Evolutionary conservation across 2,329 filamentous ascomycete genomes (phyloP).

Genomic region (Daldinia sp.): DNA sequence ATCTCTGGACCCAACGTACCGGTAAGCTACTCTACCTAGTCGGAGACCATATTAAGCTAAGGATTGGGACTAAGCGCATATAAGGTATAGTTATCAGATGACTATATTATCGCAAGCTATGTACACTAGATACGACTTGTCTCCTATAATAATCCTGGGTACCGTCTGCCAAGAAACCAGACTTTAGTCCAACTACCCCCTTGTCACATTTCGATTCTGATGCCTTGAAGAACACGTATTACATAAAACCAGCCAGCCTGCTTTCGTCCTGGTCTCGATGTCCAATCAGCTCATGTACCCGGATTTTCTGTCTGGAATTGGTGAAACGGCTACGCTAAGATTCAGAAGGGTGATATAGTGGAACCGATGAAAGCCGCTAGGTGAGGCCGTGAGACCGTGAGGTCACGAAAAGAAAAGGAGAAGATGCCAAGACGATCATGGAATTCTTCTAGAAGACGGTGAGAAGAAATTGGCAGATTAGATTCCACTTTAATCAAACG

Average conservation of each 20-base stretch:
- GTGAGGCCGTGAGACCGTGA: conserved; percentile 17
- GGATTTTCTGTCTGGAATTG: conserved; percentile 7
- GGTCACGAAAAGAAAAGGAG: conserved; percentile 25
- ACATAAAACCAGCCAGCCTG: background rate
- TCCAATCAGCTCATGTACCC: background rate
- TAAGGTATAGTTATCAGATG: conserved; percentile 3
- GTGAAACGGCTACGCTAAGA: conserved; percentile 32
- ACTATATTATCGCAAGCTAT: conserved; percentile 1
- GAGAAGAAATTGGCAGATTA: conserved; percentile 32
- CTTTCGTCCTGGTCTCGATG: background rate
- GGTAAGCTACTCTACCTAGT: conserved; percentile 24
- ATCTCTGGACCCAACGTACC: conserved; percentile 23
- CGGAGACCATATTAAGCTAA: conserved; percentile 15
- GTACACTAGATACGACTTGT: background rate
- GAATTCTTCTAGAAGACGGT: conserved; percentile 35
- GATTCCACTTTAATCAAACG: conserved; percentile 35
- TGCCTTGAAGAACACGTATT: background rate
- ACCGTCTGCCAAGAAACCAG: conserved; percentile 22
- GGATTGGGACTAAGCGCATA: conserved; percentile 6
- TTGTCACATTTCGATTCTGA: conserved; percentile 1
- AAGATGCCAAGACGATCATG: conserved; percentile 19
- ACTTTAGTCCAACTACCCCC: conserved; percentile 2
- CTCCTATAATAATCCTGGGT: background rate
- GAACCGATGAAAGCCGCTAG: conserved; percentile 11
- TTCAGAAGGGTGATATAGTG: conserved; percentile 23